Evolutionary conservation across 495 filamentous ascomycete genomes (phyloP), one percentile per base, ranked within the genome.

Genomic region (Trichoderma asperelloides): DNA sequence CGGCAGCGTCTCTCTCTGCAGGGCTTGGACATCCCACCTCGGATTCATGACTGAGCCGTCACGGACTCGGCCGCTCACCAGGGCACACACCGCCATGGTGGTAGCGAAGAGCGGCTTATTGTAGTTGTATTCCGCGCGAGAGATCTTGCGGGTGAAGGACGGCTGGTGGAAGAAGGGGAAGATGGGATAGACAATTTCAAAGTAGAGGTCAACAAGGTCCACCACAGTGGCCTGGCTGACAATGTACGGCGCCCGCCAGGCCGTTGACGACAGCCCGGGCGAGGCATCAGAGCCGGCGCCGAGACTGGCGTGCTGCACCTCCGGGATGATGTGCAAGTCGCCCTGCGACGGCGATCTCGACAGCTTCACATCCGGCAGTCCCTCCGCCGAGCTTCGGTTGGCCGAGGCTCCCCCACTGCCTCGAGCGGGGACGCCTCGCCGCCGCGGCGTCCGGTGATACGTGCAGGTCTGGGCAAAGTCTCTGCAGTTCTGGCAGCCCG

Each of bases 81-180:
- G 73, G 28, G 82, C 77, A 63, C 82, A 83, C 12, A 79, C 77
- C 15, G 81, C 78, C 82, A 84, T 84, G 27, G 78, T 73, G 2
- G 76, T 78, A 23, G 79, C 80, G 73, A 83, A 84, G 49, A 83
- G 73, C 21, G 73, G 70, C 49, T 74, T 75, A 65, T 80, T 76
- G 30, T 69, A 67, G n/a, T 77, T 73, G 68, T 84, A 74, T 30
- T 82, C 78, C 28, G 75, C 67, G 57, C 72, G 71, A 49, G 73
- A 69, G 21, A 83, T 70, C 62, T 71, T 73, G 30, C 74, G 72
- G 3, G 77, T 68, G 33, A 82, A 72, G 51, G 76, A 76, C 60
- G 74, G 73, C 25, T 71, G 77, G 72, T 84, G 80, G 68, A 85
- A 85, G 9, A 84, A 69, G 2, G 82, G 82, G 65, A 80, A 83